Evolutionary conservation across 495 filamentous ascomycete genomes (phyloP).

Genomic region (Aspergillus saccharolyticus): DNA sequence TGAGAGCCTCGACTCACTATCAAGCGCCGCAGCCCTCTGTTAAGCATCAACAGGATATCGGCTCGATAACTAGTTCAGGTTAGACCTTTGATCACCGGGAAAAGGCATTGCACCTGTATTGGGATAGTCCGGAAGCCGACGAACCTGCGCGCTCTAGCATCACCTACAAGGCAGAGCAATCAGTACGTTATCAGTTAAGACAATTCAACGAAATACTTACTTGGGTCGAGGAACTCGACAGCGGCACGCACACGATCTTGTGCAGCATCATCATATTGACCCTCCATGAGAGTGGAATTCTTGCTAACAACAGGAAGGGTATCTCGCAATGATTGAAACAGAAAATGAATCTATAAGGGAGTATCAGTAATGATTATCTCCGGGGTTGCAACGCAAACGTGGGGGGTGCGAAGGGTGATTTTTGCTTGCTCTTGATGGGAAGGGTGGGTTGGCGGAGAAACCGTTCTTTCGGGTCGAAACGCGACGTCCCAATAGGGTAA

Average conservation of each 20-base stretch:
- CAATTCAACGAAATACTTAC: conserved; percentile 42
- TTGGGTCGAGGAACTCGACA: conserved; percentile 80
- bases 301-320: conserved; percentile 11
- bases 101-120: not conserved
- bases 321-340: conserved; percentile 1
- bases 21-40: conserved; percentile 71
- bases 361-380: not conserved
- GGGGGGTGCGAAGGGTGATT: conserved; percentile 2
- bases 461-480: conserved; percentile 17
- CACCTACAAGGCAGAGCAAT: conserved; percentile 29
- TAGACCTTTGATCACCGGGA: conserved; percentile 11
- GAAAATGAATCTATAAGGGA: not conserved
- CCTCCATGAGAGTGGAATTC: conserved; percentile 55
- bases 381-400: not conserved
- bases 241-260: conserved; percentile 75
- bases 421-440: conserved; percentile 7
- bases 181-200: conserved; percentile 12
- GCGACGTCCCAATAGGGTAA: conserved; percentile 33
- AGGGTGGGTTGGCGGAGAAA: conserved; percentile 23
- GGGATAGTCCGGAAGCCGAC: conserved; percentile 11
- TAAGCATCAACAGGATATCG: conserved; percentile 89
- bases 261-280: conserved; percentile 70
- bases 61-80: conserved; percentile 59
- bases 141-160: conserved; percentile 56
- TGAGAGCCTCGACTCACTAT: conserved; percentile 35